A percentile compares a stretch with the other conserved stretches of the same genome.
Evolutionary conservation across 441 rosid genomes (phyloP).

Genomic region (Cnidoscolus chayamansa): DNA sequence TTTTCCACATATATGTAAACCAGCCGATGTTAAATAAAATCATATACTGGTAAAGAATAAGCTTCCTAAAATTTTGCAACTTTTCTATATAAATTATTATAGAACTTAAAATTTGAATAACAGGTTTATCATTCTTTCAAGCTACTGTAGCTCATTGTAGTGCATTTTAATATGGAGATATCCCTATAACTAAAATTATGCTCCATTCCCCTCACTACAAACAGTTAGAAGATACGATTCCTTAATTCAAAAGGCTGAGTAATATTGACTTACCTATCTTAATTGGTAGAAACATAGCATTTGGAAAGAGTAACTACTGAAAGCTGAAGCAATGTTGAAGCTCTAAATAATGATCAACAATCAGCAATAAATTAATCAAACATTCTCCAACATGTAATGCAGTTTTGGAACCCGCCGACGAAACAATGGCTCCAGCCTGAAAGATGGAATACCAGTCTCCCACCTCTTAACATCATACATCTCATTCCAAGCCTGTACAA

Average conservation of each 20-base stretch:
- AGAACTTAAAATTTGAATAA: neutral
- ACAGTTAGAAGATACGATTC: neutral
- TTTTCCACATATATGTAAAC: neutral
- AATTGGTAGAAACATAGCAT: slow-evolving; percentile 11
- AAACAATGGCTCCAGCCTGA: slow-evolving; percentile 88
- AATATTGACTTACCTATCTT: slow-evolving; percentile 34
- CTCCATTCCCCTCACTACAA: neutral
- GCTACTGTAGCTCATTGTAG: neutral
- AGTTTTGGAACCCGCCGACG: slow-evolving; percentile 76
- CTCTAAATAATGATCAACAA: slow-evolving; percentile 21
- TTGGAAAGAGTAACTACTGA: slow-evolving; percentile 20
- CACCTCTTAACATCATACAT: slow-evolving; percentile 96
- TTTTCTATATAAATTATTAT: neutral
- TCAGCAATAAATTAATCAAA: slow-evolving; percentile 27
- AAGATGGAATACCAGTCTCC: slow-evolving; percentile 87
- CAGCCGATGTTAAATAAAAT: neutral
- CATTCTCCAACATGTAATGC: slow-evolving; percentile 67
- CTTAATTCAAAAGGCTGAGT: neutral
- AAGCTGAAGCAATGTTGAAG: slow-evolving; percentile 27
- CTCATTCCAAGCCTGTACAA: slow-evolving; percentile 97
- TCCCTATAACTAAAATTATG: neutral
- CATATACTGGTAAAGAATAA: neutral
- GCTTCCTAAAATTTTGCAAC: neutral
- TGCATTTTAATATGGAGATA: neutral
- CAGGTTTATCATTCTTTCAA: neutral